phyloP scores from a whole-genome alignment of 305 asterid species.

The Plantago lanceolata region DNA sequence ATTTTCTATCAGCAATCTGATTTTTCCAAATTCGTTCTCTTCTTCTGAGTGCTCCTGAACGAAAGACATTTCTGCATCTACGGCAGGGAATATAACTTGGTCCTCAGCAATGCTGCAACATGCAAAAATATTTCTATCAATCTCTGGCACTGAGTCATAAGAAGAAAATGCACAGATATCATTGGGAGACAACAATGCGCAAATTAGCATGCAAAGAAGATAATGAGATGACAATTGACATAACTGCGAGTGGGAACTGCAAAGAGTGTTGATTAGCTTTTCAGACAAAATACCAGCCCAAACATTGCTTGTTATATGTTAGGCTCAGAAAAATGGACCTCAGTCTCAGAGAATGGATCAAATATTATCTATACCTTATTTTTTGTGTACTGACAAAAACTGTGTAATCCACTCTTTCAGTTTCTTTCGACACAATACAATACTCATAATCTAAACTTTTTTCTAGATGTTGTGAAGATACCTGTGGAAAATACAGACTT shows the following conservation, averaged over 20 bases:
- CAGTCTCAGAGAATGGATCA: neutral
- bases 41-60: constrained; percentile 95
- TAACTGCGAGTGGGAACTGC: neutral
- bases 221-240: neutral
- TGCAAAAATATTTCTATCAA: constrained; percentile 20
- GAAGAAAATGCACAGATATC: constrained; percentile 1
- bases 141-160: constrained; percentile 19
- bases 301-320: neutral
- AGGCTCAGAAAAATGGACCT: neutral
- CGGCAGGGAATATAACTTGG: constrained; percentile 92
- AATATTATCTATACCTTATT: neutral
- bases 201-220: neutral
- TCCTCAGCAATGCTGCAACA: constrained; percentile 98
- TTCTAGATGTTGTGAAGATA: no score
- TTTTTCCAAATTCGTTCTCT: constrained; percentile 87
- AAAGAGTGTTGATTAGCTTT: neutral
- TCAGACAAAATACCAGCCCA: no score
- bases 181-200: constrained; percentile 11
- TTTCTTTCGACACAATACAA: neutral
- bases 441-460: neutral
- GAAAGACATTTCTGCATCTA: constrained; percentile 82
- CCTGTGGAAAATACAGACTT: constrained; percentile 98
- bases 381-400: neutral
- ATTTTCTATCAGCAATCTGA: constrained; percentile 82
- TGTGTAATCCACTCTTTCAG: neutral